Base-by-base conservation (phyloP, 2,329 filamentous ascomycete species). In the Monilinia laxa region DNA sequence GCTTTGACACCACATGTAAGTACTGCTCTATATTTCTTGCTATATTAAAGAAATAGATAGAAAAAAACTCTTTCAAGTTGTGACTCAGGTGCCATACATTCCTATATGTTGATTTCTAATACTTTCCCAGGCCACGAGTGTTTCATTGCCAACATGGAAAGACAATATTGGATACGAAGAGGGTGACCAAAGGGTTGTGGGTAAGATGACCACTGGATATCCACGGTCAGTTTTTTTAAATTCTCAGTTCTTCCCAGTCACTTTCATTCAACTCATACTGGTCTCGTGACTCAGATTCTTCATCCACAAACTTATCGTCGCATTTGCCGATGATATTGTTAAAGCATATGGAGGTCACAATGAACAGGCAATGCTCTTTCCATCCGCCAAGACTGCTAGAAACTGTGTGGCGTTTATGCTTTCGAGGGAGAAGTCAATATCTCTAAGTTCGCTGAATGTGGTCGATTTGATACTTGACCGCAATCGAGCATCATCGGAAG, bases 121-220 rank as follows among this genome's bases (percentile, higher is more conserved):
- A 28, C 38, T 53, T 25, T n/a, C n/a, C 59, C 57, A 97, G 93
- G 95, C 94, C 71, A 92, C 98, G 71, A 98, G 94, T 78, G 94
- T 98, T 53, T 98, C 95, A 20, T 82, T 99, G 35, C 95, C 95
- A 51, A 96, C 93, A 79, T 99, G 95, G 95, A 84, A 84, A 71
- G 84, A 93, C 71, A 98, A 96, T 74, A 83, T 99, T 51, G 94
- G 87, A 52, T 99, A 99, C 76, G 95, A 99, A 78, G 93, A 99
- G 78, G 94, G 93, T 62, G 85, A 96, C 76, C 82, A 88, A 66
- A 95, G 92, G 89, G 91, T 99, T n/a, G 71, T 95, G 23, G 85
- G 84, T 70, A 90, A 88, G 76, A 90, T 99, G 93, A 84, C 86
- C 71, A 96, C 91, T 55, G 95, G 95, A 47, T 99, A 99, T 78